Percentiles rank a stretch among this genome's conserved stretches.
Conservation (phyloP, 179 eudicot genomes). For the Drosera spatulata region DNA sequence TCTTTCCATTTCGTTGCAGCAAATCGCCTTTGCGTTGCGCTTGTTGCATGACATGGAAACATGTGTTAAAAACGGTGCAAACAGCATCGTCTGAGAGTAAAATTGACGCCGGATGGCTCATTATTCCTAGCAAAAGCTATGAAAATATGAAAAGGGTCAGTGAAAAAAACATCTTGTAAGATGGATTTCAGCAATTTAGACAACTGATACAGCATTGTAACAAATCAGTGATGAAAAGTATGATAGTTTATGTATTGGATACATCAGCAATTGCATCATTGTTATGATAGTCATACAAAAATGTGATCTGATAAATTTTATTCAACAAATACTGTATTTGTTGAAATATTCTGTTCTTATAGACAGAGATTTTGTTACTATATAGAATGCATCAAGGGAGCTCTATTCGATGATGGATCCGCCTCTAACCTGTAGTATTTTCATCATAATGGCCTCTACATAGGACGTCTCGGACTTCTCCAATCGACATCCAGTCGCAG, state of each 20-base stretch:
- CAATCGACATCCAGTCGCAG: conserved; percentile 61
- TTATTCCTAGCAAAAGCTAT: conserved; percentile 33
- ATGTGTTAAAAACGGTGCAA: conserved; percentile 70
- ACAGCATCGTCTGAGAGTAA: conserved; percentile 57
- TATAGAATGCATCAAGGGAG: too few relatives aligned
- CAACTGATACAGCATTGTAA: too few relatives aligned
- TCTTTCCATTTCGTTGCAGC: conserved; percentile 55
- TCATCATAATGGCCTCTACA: conserved; percentile 75
- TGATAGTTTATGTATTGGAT: too few relatives aligned
- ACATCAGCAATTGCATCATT: too few relatives aligned
- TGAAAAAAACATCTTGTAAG: too few relatives aligned
- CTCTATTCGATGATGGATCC: neutral
- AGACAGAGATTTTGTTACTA: too few relatives aligned
- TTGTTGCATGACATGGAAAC: conserved; percentile 79
- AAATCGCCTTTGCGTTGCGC: conserved; percentile 51
- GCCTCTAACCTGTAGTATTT: conserved; percentile 32
- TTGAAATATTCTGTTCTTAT: too few relatives aligned
- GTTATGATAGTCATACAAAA: too few relatives aligned
- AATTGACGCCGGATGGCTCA: conserved; percentile 52
- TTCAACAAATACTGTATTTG: too few relatives aligned
- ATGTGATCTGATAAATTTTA: too few relatives aligned
- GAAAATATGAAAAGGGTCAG: neutral
- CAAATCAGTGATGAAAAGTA: too few relatives aligned
- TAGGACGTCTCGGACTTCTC: conserved; percentile 47
- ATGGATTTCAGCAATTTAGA: too few relatives aligned